Base-by-base conservation (phyloP, 257 asterid species). In the Osmanthus fragrans region DNA sequence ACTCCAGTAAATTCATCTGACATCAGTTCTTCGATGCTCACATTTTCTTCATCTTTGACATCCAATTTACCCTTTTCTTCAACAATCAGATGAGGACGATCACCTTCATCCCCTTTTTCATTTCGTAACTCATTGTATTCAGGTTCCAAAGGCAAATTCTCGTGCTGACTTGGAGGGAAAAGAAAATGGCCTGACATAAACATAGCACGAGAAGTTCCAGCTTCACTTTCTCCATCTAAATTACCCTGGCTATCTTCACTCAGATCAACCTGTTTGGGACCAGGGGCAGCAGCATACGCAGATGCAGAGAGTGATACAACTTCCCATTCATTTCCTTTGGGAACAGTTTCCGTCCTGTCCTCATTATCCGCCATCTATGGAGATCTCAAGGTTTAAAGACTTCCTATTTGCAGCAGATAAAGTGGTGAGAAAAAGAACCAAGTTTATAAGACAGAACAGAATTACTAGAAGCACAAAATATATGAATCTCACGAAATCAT, bases 311-410 rank as follows among this genome's bases (percentile, higher is more conserved):
- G 94, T 64, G 97, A 84, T 68, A 94, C 97, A 60, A 90, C 97
- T 83, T 94, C 98, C 98, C 98, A 94, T 45, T 92, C 97, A 81
- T 86, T 87, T 83, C 93, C 96, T 68, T 91, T 94, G 27, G 96
- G 79, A 74, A 79, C 84, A 73, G 82, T 77, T 74, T 84, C 92
- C 79, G 80, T 86, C 9, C 75, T 87, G 67, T 82, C 90, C 80
- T 86, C 91, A 51, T 75, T 87, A 83, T 85, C 86, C 12, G 90
- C 89, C 97, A 92, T 92, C 76, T 63, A 75, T 70, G 19, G n/a
- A 30, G 76, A 71, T 45, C 60, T 51, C 39, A 72, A 75, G 60
- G 33, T 21, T 45, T 64, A 39, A 68, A 77, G 29, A 78, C 69
- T 51, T 71, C 69, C 70, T 67, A 79, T 72, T 79, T 72, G 39